Conservation (phyloP, 208 protist genomes). For the Acanthamoeba healyi region DNA sequence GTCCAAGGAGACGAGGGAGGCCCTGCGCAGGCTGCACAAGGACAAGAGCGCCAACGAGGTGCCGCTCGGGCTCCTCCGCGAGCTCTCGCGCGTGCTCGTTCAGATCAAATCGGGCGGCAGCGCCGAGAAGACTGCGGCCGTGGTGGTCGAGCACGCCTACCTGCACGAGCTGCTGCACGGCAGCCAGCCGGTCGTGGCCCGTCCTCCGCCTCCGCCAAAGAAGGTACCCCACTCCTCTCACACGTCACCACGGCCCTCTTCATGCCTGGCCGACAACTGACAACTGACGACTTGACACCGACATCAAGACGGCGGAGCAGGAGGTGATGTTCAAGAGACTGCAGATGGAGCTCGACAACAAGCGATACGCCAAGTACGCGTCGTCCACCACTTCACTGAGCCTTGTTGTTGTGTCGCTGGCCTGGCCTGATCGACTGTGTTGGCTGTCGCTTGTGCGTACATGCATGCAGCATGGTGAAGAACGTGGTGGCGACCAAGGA, state of each 20-base stretch:
- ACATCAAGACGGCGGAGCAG: not conserved
- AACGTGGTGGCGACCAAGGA: constrained; percentile 25
- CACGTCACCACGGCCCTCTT: too few relatives aligned
- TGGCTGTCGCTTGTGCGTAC: not conserved
- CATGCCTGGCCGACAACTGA: too few relatives aligned
- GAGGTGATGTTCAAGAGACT: not conserved
- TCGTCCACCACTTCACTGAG: not conserved
- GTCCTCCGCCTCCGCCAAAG: constrained; percentile 13
- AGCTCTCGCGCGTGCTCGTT: not conserved
- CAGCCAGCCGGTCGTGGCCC: constrained; percentile 26
- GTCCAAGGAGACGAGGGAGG: constrained; percentile 22
- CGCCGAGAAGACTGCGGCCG: not conserved
- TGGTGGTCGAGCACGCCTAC: not conserved
- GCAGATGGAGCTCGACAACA: constrained; percentile 23
- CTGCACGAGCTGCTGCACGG: constrained; percentile 45
- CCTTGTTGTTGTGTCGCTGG: not conserved
- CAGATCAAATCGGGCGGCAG: not conserved
- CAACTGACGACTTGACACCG: not conserved
- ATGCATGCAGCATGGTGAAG: constrained; percentile 49
- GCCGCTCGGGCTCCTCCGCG: constrained; percentile 5
- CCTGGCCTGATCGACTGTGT: not conserved
- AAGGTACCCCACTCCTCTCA: not conserved
- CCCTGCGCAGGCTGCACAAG: constrained; percentile 17
- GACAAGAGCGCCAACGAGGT: constrained; percentile 39
- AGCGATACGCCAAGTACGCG: constrained; percentile 37